These are phyloP conservation scores for Fusarium sarcochroum DNA, from an alignment of 2,329 filamentous ascomycete species.

Conservation along the genomic window DNA sequence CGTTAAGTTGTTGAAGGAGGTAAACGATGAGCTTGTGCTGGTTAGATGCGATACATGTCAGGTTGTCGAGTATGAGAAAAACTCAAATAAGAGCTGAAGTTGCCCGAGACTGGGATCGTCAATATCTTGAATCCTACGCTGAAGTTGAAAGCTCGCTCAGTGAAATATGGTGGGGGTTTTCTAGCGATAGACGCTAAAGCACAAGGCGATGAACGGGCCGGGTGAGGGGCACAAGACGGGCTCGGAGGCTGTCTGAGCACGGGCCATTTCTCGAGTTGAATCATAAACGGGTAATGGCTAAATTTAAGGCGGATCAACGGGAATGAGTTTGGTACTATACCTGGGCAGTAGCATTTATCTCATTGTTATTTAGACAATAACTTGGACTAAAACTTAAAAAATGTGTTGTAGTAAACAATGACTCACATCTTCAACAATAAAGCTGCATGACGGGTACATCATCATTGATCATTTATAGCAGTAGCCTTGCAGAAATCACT, in stretches of 20 bases:
- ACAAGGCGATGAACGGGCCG: constrained; percentile 23
- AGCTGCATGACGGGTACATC: constrained; percentile 5
- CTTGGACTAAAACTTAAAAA: not conserved
- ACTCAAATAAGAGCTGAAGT: not conserved
- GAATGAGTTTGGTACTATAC: not conserved
- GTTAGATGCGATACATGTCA: not conserved
- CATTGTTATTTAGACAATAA: not conserved
- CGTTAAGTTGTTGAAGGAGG: constrained; percentile 1
- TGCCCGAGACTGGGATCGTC: not conserved
- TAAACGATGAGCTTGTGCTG: not conserved
- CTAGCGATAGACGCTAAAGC: constrained; percentile 24
- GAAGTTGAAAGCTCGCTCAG: constrained; percentile 8
- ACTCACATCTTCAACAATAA: not conserved
- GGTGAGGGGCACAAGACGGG: constrained; percentile 30
- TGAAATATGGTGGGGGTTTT: constrained; percentile 28
- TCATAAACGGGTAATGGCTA: constrained; percentile 12
- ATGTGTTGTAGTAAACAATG: not conserved
- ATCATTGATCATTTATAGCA: not conserved
- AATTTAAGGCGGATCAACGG: not conserved
- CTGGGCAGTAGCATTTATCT: not conserved
- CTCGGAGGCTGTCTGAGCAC: constrained; percentile 14
- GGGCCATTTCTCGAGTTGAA: constrained; percentile 20
- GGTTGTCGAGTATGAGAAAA: not conserved
- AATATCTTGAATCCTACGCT: constrained; percentile 11
- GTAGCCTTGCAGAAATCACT: constrained; percentile 16